phyloP scores from a whole-genome alignment of 352 stramenopile genomes.

The Pythium dissotocum region DNA sequence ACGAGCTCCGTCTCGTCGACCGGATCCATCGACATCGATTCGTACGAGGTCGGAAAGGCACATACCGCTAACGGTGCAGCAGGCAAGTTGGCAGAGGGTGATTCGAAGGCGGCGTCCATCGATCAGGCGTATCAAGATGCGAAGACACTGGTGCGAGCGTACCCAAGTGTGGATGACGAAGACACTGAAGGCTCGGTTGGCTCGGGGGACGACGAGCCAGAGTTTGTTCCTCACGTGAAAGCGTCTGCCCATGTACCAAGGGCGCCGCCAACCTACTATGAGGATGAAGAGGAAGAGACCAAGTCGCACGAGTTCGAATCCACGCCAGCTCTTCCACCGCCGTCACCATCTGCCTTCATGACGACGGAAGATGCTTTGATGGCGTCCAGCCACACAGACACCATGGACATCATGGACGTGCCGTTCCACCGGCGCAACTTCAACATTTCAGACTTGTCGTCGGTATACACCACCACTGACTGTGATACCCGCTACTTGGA shows the following conservation, averaged over 20 bases:
- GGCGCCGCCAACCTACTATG: constrained; percentile 10
- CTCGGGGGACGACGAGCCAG: constrained; percentile 27
- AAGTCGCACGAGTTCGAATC: constrained; percentile 53
- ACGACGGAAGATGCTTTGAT: constrained; percentile 31
- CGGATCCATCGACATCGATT: constrained; percentile 73
- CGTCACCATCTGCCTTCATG: constrained; percentile 43
- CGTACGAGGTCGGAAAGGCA: constrained; percentile 37
- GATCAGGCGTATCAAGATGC: constrained; percentile 7
- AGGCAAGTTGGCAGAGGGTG: neutral
- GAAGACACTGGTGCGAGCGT: neutral
- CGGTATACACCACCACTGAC: constrained; percentile 41
- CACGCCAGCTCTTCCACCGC: constrained; percentile 43
- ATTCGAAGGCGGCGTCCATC: neutral
- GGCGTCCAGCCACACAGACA: constrained; percentile 34
- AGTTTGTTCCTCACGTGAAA: neutral
- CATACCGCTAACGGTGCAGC: constrained; percentile 1
- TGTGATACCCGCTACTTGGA: constrained; percentile 68
- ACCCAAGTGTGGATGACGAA: constrained; percentile 12
- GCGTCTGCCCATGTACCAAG: neutral
- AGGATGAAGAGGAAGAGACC: constrained; percentile 57
- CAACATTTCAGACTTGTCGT: constrained; percentile 35
- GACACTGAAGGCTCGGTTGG: constrained; percentile 30
- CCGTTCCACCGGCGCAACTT: constrained; percentile 41
- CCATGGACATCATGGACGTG: constrained; percentile 33
- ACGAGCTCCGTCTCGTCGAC: constrained; percentile 66